A percentile compares a stretch with the other conserved stretches of the same genome.
Conservation (phyloP, 495 filamentous ascomycete species). For the Aspergillus nanangensis region DNA sequence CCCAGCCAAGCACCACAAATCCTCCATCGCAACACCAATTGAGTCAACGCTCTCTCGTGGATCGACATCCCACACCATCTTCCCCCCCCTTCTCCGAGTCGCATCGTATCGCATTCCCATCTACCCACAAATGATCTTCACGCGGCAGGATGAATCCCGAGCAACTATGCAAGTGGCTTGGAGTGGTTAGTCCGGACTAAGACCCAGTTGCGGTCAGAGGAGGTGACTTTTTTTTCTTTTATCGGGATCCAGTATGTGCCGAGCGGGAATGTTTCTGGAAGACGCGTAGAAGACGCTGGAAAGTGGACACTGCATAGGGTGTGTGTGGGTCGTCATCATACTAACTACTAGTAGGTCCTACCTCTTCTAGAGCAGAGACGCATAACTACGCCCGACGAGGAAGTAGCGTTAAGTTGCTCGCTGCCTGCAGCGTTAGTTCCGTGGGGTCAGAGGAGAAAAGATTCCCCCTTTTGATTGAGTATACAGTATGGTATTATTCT, state of each 20-base stretch:
- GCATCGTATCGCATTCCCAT: too few relatives aligned
- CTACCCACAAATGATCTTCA: slow-evolving; percentile 4
- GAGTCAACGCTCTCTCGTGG: background rate
- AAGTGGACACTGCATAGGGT: background rate
- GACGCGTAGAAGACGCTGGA: slow-evolving; percentile 13
- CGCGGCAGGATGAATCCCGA: slow-evolving; percentile 2
- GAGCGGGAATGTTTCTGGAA: slow-evolving; percentile 17
- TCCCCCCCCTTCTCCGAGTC: background rate
- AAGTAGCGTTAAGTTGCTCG: too few relatives aligned
- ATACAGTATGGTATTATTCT: too few relatives aligned
- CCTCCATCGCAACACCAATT: background rate
- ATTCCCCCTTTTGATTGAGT: too few relatives aligned
- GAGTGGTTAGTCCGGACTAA: too few relatives aligned
- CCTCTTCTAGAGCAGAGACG: too few relatives aligned
- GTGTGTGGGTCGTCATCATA: slow-evolving; percentile 4
- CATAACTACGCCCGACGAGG: too few relatives aligned
- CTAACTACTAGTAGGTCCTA: too few relatives aligned
- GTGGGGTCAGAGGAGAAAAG: too few relatives aligned
- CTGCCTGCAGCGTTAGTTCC: too few relatives aligned
- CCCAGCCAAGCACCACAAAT: background rate
- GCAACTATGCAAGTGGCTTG: slow-evolving; percentile 1
- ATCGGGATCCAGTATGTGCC: background rate
- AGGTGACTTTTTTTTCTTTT: background rate
- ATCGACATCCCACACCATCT: background rate
- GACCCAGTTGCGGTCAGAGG: background rate